Conservation (phyloP, 2,329 filamentous ascomycete species). For the Didymella segeticola region DNA sequence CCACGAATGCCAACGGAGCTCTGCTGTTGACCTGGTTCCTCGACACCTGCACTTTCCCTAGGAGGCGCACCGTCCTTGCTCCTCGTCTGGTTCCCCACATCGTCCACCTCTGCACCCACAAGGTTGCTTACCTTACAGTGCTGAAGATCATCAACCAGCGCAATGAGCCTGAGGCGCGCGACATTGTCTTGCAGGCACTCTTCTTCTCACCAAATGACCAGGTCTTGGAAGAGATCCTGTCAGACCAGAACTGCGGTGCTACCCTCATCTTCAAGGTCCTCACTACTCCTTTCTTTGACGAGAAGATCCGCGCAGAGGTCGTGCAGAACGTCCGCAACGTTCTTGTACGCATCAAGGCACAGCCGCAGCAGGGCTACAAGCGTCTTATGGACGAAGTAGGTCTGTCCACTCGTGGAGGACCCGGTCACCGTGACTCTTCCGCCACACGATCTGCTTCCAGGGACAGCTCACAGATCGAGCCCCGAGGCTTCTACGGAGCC, state of each 20-base stretch:
- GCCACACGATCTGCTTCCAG: slow-evolving; percentile 48
- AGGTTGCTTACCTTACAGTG: slow-evolving; percentile 96
- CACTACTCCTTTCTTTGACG: slow-evolving; percentile 96
- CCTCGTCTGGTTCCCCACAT: slow-evolving; percentile 91
- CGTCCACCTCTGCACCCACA: slow-evolving; percentile 96
- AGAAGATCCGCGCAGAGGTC: slow-evolving; percentile 84
- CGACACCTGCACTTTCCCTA: slow-evolving; percentile 95
- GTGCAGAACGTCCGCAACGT: slow-evolving; percentile 92
- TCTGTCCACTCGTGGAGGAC: slow-evolving; percentile 66
- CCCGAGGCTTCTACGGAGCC: slow-evolving; percentile 47
- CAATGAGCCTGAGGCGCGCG: slow-evolving; percentile 88
- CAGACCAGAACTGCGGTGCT: slow-evolving; percentile 88
- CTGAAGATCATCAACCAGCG: slow-evolving; percentile 99
- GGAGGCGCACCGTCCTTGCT: slow-evolving; percentile 87
- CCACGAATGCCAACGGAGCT: slow-evolving; percentile 94
- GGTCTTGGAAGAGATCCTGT: slow-evolving; percentile 86
- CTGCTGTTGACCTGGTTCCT: slow-evolving; percentile 96
- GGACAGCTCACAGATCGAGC: slow-evolving; percentile 42
- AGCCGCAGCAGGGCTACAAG: slow-evolving; percentile 96
- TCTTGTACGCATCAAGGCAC: slow-evolving; percentile 86
- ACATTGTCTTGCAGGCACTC: slow-evolving; percentile 85
- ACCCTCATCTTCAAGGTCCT: slow-evolving; percentile 98
- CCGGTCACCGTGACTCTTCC: slow-evolving; percentile 47
- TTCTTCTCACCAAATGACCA: slow-evolving; percentile 92
- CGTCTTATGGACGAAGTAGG: slow-evolving; percentile 98